phyloP scores from a whole-genome alignment of 352 stramenopile genomes.

The Globisporangium parvum region DNA sequence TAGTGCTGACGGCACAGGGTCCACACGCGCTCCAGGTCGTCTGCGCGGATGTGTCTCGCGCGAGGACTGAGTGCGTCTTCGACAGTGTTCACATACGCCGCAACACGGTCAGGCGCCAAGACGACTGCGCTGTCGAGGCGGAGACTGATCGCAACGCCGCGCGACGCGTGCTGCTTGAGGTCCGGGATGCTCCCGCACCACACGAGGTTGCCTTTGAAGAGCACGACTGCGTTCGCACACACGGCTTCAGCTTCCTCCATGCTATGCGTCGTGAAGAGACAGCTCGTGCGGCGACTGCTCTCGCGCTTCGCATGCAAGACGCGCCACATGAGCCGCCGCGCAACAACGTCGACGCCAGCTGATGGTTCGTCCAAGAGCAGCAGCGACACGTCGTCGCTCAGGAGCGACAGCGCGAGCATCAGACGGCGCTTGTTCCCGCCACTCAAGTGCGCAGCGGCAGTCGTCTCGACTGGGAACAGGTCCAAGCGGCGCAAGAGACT shows the following conservation, averaged over 20 bases:
- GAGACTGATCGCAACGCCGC: constrained; percentile 67
- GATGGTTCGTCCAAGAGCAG: constrained; percentile 80
- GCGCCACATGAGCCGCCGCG: constrained; percentile 74
- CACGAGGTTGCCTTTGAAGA: constrained; percentile 65
- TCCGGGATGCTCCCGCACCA: constrained; percentile 76
- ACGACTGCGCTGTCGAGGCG: constrained; percentile 39
- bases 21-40: constrained; percentile 49
- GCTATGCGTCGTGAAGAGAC: constrained; percentile 81
- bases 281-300: constrained; percentile 41
- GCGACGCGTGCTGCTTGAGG: constrained; percentile 63
- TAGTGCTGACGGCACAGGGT: constrained; percentile 33
- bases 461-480: constrained; percentile 56
- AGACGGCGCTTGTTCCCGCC: constrained; percentile 78
- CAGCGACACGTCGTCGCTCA: constrained; percentile 58
- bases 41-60: constrained; percentile 19
- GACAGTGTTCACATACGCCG: constrained; percentile 40
- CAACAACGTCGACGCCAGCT: constrained; percentile 74
- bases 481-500: constrained; percentile 45
- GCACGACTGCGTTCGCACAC: constrained; percentile 72
- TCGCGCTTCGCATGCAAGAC: constrained; percentile 58
- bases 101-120: constrained; percentile 34
- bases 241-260: constrained; percentile 84
- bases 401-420: constrained; percentile 68
- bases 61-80: constrained; percentile 19
- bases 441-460: constrained; percentile 53